Evolutionary conservation across 1,284 basidiomycete genomes (phyloP), one percentile per base, ranked within the genome.

Genomic region (Athelia sp.): DNA sequence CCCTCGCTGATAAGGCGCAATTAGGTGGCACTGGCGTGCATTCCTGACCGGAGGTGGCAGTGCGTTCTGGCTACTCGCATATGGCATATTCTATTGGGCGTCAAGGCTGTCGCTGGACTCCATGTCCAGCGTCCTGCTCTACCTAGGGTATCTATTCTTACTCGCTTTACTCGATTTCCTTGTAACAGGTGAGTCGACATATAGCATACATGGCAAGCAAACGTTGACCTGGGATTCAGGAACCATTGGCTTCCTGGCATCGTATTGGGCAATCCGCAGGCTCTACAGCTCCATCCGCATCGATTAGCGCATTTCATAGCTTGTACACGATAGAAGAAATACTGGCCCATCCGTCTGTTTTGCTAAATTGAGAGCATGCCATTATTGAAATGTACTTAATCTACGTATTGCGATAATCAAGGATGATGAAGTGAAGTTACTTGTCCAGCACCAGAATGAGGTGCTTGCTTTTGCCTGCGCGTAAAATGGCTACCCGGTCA

Each of bases 41-140:
- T 98, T 98, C 77, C 65, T 97, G 55, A 89, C 87, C n/a, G 96
- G 95, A 26, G 96, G 94, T 4, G 93, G 93, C 18, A 91, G 88
- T 52, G 89, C 94, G 0, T 84, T 97, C 66, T 99, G 96, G 95
- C 72, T 98, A 29, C 74, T 97, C 50, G 76, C 79, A 1, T 97
- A 95, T 61, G 87, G 84, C 2, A 56, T 91, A 2, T 90, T 91
- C 65, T 98, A 96, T 65, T 97, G 93, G 93, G 81, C 78, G 10
- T 88, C 90, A 2, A 79, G 93, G 21, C 76, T 98, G 21, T 90
- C 84, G 24, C 77, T 98, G 48, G 85, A 88, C 58, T 92, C 91
- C 10, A 72, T 94, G 51, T 81, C 92, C 2, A 93, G 90, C 60
- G 80, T 91, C 45, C 77, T 89, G 18, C 76, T 99, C 23, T 99